A percentile compares a stretch with the other conserved stretches of the same genome.
These are phyloP conservation scores for Apiosordaria backusii DNA, from an alignment of 495 filamentous ascomycete genomes.

Conservation along the genomic window DNA sequence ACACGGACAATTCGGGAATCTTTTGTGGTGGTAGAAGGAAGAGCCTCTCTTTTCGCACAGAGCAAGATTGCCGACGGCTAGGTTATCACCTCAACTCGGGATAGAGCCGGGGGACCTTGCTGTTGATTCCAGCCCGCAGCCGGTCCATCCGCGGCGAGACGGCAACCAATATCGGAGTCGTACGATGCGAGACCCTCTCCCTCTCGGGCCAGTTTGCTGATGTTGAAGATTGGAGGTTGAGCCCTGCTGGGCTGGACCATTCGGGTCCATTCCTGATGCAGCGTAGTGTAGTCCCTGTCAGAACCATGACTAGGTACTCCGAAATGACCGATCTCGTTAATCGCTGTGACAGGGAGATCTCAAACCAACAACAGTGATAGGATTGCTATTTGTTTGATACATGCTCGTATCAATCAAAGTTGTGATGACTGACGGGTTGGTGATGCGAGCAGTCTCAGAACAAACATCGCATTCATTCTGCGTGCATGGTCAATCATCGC, in stretches of 20 bases:
- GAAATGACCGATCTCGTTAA: not conserved
- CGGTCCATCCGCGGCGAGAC: not conserved
- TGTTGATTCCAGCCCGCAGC: not conserved
- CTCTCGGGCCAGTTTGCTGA: not conserved
- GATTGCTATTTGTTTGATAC: not conserved
- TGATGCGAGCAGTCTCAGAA: not conserved
- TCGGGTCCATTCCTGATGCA: not conserved
- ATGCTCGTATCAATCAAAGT: not conserved
- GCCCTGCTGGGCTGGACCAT: not conserved
- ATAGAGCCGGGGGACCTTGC: not conserved
- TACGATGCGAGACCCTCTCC: not conserved
- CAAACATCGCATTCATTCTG: slow-evolving; percentile 1
- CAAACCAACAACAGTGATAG: not conserved
- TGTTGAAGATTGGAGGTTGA: not conserved
- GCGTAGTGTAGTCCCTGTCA: not conserved
- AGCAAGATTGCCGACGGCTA: not conserved
- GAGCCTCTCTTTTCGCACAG: not conserved
- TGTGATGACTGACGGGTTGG: slow-evolving; percentile 3
- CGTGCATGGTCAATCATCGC: not conserved
- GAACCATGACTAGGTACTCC: not conserved
- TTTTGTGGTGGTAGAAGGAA: not conserved
- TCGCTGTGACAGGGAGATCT: not conserved
- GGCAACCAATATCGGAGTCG: not conserved
- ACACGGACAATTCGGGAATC: not conserved
- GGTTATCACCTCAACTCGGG: not conserved